Base-by-base conservation (phyloP, 352 stramenopile genomes). In the Phytopythium boreale region DNA sequence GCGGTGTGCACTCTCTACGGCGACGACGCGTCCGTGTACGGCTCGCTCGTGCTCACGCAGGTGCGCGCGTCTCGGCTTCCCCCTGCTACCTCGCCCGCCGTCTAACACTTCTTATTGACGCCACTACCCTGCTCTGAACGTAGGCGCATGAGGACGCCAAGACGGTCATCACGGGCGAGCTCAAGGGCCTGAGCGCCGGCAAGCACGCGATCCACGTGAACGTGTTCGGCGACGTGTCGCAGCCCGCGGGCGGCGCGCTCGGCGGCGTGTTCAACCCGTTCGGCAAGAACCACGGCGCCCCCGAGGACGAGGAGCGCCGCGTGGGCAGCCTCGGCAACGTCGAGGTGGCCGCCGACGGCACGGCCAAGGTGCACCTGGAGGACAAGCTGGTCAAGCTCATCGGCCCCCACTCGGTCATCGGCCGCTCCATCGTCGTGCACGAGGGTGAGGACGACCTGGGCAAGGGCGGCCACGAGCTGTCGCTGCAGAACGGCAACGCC, bases 261-360 rank as follows among this genome's bases (percentile, higher is more conserved):
- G 96, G 95, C 58, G 88, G 91, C 57, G 96, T 98, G 55, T 99
- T 99, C 84, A 99, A 99, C 81, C 97, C 96, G 56, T 99, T 99
- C 77, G 95, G 95, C 83, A 98, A 98, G 81, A 98, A 97, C 79
- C 97, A 99, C 78, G 97, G 97, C 46, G 87, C 80, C 15, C 96
- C 97, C 5, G 87, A 98, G 56, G 96, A 98, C 75, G 96, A 98
- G 59, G 94, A 98, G 67, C 86, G 96, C 61, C 97, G 97, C 69
- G 96, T 98, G 5, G 97, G 97, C 58, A 94, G 91, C 64, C 82
- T 99, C 49, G 96, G 96, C 72, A 98, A 98, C 76, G 70, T 98
- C 29, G 81, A 93, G 61, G 87, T 88, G 56, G 62, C 68, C 19
- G 68, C 74, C 56, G 82, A 97, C 64, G 96, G 96, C 73, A 82